Conservation (phyloP, 768 basidiomycete genomes). For the Naganishia kalamii region DNA sequence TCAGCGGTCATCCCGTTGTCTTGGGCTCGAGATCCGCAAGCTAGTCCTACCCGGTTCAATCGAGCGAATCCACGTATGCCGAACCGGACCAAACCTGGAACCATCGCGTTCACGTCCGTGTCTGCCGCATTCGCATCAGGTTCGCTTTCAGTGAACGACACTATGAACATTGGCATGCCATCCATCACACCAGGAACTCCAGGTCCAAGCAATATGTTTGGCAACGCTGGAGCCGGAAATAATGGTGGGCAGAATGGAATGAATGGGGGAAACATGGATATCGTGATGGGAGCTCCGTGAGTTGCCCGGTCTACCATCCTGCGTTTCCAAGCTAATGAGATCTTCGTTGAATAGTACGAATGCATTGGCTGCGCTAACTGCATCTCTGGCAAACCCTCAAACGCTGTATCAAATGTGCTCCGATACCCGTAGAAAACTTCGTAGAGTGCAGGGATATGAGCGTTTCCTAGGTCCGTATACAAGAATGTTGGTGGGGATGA, state of each 20-base stretch:
- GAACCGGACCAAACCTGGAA: constrained; percentile 1
- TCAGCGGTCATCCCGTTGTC: background rate
- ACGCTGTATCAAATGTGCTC: constrained; percentile 42
- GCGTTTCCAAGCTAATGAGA: background rate
- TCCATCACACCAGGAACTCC: background rate
- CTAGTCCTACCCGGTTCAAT: background rate
- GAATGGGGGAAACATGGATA: constrained; percentile 14
- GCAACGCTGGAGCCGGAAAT: background rate
- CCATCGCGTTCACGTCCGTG: background rate
- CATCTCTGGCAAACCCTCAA: constrained; percentile 37
- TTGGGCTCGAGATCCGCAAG: background rate
- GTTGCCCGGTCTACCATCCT: background rate
- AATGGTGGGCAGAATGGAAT: background rate
- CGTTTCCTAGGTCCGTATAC: constrained; percentile 37
- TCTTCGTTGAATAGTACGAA: constrained; percentile 25
- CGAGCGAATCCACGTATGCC: background rate
- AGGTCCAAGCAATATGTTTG: background rate
- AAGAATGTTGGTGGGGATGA: background rate
- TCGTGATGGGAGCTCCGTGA: constrained; percentile 20
- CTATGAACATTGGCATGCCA: constrained; percentile 1
- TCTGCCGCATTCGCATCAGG: constrained; percentile 5
- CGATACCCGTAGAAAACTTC: constrained; percentile 32
- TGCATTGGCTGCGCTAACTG: constrained; percentile 44
- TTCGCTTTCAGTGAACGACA: background rate
- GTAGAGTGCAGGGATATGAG: constrained; percentile 38